Conservation (phyloP, 352 stramenopile genomes). For the Phytophthora quininea region DNA sequence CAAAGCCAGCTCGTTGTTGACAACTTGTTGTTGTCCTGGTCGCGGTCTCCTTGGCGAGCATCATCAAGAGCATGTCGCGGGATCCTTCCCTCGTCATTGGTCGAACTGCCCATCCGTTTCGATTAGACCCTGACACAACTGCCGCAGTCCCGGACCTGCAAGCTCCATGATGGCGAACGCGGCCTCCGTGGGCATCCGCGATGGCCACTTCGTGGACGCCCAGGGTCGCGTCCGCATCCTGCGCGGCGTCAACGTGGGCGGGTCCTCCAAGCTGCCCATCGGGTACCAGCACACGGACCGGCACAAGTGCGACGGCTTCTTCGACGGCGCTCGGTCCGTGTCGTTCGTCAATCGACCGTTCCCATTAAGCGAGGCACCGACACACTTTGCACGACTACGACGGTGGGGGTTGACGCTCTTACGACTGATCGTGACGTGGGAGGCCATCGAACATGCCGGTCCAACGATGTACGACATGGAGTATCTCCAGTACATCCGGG, state of each 20-base stretch:
- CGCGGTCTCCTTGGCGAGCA: neutral
- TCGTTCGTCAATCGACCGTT: conserved; percentile 86
- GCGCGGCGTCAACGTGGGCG: conserved; percentile 89
- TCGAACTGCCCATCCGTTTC: neutral
- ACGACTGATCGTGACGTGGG: conserved; percentile 89
- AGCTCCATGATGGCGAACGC: neutral
- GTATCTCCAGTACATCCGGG: conserved; percentile 84
- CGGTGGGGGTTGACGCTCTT: conserved; percentile 88
- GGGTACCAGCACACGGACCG: conserved; percentile 61
- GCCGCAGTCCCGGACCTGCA: neutral
- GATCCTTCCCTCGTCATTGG: neutral
- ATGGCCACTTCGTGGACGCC: conserved; percentile 85
- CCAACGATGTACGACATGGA: conserved; percentile 83
- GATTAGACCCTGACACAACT: neutral
- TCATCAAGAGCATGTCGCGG: neutral
- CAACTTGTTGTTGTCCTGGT: neutral
- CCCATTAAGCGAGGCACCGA: conserved; percentile 75
- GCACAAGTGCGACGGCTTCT: conserved; percentile 41
- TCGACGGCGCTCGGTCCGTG: conserved; percentile 53
- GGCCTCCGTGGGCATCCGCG: conserved; percentile 38
- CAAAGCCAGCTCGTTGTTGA: neutral
- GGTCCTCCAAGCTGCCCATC: conserved; percentile 85
- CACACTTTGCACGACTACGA: conserved; percentile 79
- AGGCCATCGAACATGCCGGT: conserved; percentile 88
- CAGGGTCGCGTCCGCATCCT: conserved; percentile 76